Conservation (phyloP, 176 grass and related monocot genomes). For the Eleusine coracana region DNA sequence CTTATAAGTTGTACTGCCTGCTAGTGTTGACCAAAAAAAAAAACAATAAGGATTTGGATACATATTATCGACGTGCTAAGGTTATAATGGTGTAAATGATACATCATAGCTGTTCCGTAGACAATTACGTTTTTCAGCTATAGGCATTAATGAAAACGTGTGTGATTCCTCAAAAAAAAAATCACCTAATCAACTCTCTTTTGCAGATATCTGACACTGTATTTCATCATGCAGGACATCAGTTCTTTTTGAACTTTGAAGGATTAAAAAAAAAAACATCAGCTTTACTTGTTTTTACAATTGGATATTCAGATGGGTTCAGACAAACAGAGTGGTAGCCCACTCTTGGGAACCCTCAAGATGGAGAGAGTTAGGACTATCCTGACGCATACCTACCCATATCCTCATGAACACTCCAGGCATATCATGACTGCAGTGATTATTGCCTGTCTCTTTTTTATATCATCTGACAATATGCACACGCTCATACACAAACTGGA, state of each 20-base stretch:
- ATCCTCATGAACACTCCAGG: constrained; percentile 86
- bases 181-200: not conserved
- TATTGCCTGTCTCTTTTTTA: constrained; percentile 81
- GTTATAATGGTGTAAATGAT: too few relatives aligned
- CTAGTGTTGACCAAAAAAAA: too few relatives aligned
- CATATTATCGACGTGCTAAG: not conserved
- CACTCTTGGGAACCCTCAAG: constrained; percentile 74
- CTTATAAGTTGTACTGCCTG: too few relatives aligned
- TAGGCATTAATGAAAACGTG: not conserved
- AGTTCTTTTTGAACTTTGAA: constrained; percentile 34
- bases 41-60: too few relatives aligned
- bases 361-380: constrained; percentile 85
- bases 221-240: constrained; percentile 28
- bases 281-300: constrained; percentile 14
- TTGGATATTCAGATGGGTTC: constrained; percentile 52
- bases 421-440: constrained; percentile 91
- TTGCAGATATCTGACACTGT: constrained; percentile 18
- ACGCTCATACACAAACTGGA: constrained; percentile 91
- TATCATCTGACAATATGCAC: constrained; percentile 88
- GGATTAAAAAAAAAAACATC: constrained; percentile 16
- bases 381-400: constrained; percentile 79
- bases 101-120: not conserved
- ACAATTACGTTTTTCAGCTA: not conserved
- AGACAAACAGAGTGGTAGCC: constrained; percentile 64
- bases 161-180: not conserved